Conservation (phyloP, 2,329 filamentous ascomycete species). For the Colletotrichum simmondsii region DNA sequence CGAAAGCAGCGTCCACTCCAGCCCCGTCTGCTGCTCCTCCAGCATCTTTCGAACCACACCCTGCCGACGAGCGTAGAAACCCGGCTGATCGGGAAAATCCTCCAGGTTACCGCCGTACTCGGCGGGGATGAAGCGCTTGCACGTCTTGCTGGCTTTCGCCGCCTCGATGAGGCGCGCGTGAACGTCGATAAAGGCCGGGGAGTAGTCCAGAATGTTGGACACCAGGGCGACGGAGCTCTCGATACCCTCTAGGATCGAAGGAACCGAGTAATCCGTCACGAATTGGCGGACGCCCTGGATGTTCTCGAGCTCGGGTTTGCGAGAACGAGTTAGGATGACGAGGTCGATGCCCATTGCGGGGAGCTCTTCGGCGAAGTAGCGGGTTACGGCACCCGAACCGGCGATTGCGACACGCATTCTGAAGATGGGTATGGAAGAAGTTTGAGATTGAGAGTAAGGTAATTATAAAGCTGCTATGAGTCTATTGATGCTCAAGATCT, state of each 20-base stretch:
- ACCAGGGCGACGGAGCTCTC: conserved; percentile 24
- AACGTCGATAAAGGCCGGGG: conserved; percentile 22
- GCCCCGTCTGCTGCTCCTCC: conserved; percentile 26
- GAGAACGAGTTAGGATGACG: conserved; percentile 26
- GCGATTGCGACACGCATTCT: conserved; percentile 32
- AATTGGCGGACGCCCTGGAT: conserved; percentile 3
- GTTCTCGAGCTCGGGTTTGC: conserved; percentile 25
- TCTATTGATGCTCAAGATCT: background rate
- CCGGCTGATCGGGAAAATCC: conserved; percentile 34
- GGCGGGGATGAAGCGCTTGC: conserved; percentile 36
- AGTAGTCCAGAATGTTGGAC: conserved; percentile 34
- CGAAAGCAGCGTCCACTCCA: conserved; percentile 35
- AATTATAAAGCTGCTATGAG: background rate
- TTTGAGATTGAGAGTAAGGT: too few species aligned
- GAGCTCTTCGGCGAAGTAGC: conserved; percentile 34
- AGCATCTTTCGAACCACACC: conserved; percentile 18
- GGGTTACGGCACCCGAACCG: conserved; percentile 32
- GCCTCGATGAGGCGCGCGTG: conserved; percentile 34
- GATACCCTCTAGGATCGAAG: conserved; percentile 19
- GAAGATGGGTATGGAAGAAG: background rate
- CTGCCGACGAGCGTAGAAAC: conserved; percentile 26
- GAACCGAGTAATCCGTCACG: conserved; percentile 13
- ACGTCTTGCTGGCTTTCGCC: conserved; percentile 20
- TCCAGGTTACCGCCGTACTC: conserved; percentile 32
- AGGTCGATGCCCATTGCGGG: conserved; percentile 19